Conservation (phyloP, 2,329 filamentous ascomycete species). For the Pyricularia pennisetigena region DNA sequence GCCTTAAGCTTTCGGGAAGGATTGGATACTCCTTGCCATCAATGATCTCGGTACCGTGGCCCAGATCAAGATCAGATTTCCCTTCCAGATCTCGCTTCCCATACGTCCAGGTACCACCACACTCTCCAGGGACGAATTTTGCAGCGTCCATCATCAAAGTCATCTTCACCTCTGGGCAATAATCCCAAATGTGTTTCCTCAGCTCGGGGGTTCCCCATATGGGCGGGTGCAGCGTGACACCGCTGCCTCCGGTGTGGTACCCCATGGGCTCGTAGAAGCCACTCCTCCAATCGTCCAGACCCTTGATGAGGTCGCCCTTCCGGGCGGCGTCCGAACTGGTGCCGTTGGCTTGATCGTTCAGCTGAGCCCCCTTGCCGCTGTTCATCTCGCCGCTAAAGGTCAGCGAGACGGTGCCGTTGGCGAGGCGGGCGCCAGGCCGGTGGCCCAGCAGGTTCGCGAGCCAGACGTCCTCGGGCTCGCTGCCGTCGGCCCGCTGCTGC, state of each 20-base stretch:
- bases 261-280: constrained; percentile 49
- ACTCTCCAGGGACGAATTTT: constrained; percentile 37
- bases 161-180: constrained; percentile 51
- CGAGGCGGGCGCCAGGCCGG: constrained; percentile 35
- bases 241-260: constrained; percentile 44
- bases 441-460: constrained; percentile 40
- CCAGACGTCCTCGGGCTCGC: constrained; percentile 47
- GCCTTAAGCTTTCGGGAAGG: constrained; percentile 22
- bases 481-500: constrained; percentile 30
- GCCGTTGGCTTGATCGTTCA: constrained; percentile 13
- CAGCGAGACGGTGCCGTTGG: constrained; percentile 38
- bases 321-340: constrained; percentile 17
- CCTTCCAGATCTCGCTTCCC: constrained; percentile 24
- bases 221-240: constrained; percentile 29
- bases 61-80: constrained; percentile 14
- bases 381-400: constrained; percentile 41
- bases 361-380: constrained; percentile 18
- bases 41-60: constrained; percentile 28
- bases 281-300: constrained; percentile 38
- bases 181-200: constrained; percentile 42
- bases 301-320: constrained; percentile 24
- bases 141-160: constrained; percentile 44
- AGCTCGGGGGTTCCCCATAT: constrained; percentile 39
- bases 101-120: constrained; percentile 27
- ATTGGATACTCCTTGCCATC: constrained; percentile 29